Conservation (phyloP, 768 basidiomycete species). For the Sporobolomyces pararoseus region DNA sequence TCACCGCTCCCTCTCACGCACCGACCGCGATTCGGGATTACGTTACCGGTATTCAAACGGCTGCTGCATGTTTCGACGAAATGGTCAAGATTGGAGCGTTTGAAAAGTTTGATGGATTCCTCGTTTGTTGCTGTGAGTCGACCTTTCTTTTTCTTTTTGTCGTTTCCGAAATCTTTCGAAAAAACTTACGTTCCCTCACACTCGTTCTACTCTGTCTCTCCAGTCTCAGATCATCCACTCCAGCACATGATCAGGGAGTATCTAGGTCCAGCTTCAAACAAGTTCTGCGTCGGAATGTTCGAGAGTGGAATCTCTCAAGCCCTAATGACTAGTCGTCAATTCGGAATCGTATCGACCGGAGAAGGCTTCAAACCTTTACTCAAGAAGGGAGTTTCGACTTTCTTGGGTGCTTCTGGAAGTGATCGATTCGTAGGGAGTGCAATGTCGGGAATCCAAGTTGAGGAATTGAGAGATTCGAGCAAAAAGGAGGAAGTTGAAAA, state of each 20-base stretch:
- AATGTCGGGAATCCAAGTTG: slow-evolving; percentile 34
- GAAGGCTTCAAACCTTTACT: slow-evolving; percentile 37
- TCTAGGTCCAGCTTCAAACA: slow-evolving; percentile 35
- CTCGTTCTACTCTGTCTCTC: neutral
- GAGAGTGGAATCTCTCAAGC: slow-evolving; percentile 34
- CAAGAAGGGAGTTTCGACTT: slow-evolving; percentile 31
- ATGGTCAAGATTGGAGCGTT: slow-evolving; percentile 5
- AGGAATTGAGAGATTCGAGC: slow-evolving; percentile 23
- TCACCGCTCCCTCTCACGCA: slow-evolving; percentile 35
- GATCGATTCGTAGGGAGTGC: slow-evolving; percentile 35
- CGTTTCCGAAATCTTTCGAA: neutral
- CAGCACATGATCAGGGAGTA: slow-evolving; percentile 43
- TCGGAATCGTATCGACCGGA: slow-evolving; percentile 41
- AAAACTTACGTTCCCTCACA: too few species aligned
- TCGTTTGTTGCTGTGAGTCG: slow-evolving; percentile 42
- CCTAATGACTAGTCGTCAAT: slow-evolving; percentile 25
- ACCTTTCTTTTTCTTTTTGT: neutral
- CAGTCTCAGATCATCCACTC: slow-evolving; percentile 44
- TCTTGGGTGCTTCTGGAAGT: slow-evolving; percentile 36
- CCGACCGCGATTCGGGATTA: slow-evolving; percentile 36
- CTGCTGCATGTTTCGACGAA: slow-evolving; percentile 37
- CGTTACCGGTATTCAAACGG: slow-evolving; percentile 27
- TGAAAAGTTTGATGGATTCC: slow-evolving; percentile 35
- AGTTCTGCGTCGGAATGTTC: slow-evolving; percentile 42
- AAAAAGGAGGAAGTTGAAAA: slow-evolving; percentile 29